Evolutionary conservation across 441 rosid genomes (phyloP).

Genomic region (Melianthus villosus): DNA sequence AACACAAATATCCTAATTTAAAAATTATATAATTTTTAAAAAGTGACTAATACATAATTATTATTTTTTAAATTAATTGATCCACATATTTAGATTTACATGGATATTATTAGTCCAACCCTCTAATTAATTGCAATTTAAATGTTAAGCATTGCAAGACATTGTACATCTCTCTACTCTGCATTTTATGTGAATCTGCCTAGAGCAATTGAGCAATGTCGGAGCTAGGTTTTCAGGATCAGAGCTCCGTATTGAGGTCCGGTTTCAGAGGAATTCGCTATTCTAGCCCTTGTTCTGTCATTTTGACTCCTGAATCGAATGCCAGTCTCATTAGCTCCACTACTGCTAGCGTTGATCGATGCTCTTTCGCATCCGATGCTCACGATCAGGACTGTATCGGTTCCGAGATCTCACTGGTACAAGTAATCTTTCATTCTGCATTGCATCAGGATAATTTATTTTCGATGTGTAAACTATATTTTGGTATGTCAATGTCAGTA

Average conservation of each 20-base stretch:
- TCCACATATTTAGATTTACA: too few species aligned
- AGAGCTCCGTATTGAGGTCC: conserved; percentile 22
- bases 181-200: too few species aligned
- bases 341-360: conserved; percentile 76
- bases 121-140: too few species aligned
- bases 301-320: conserved; percentile 61
- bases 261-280: conserved; percentile 34
- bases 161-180: too few species aligned
- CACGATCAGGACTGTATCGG: conserved; percentile 45
- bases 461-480: neutral
- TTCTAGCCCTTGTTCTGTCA: conserved; percentile 68
- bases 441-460: neutral
- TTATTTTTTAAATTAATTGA: too few species aligned
- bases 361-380: conserved; percentile 74
- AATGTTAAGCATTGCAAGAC: too few species aligned
- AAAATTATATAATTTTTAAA: too few species aligned
- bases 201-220: too few species aligned
- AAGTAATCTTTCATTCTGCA: neutral
- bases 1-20: too few species aligned
- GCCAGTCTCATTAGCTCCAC: conserved; percentile 80
- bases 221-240: conserved; percentile 23
- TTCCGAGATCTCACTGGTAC: conserved; percentile 63
- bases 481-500: neutral
- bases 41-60: too few species aligned
- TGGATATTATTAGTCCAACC: too few species aligned